Evolutionary conservation across 495 filamentous ascomycete genomes (phyloP).

Genomic region (Halenospora varia): DNA sequence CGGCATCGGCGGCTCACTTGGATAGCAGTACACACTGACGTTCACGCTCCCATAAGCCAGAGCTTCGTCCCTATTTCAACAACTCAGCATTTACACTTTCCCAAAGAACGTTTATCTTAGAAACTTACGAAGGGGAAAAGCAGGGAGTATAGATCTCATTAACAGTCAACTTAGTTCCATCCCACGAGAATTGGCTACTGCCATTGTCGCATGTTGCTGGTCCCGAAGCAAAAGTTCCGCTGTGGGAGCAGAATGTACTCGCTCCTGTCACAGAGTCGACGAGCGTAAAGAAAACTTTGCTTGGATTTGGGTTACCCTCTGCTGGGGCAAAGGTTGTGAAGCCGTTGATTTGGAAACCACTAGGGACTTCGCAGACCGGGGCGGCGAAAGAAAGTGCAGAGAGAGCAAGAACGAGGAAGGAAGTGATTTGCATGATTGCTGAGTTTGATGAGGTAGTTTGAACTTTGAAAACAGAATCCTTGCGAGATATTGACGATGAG

Average conservation of each 20-base stretch:
- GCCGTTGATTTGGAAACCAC: neutral
- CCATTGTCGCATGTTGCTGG: neutral
- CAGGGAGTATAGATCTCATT: slow-evolving; percentile 1
- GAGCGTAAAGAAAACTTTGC: neutral
- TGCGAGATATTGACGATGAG: neutral
- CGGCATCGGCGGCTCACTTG: slow-evolving; percentile 6
- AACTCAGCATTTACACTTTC: neutral
- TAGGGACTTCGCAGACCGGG: neutral
- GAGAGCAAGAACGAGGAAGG: slow-evolving; percentile 1
- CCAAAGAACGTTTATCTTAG: neutral
- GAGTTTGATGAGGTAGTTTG: neutral
- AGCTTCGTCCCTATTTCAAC: neutral
- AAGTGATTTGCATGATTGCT: neutral
- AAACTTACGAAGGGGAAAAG: slow-evolving; percentile 3
- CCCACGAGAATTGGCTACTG: neutral
- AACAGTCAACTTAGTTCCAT: neutral
- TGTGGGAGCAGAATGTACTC: neutral
- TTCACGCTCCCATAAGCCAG: neutral
- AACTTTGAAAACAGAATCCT: neutral
- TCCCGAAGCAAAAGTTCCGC: neutral
- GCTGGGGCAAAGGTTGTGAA: slow-evolving; percentile 9
- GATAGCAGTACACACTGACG: neutral
- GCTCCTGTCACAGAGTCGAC: neutral
- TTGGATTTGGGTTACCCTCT: neutral
- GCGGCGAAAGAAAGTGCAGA: neutral